These are phyloP conservation scores for Inga laurina DNA, from an alignment of 306 rosid species.

Conservation along the genomic window DNA sequence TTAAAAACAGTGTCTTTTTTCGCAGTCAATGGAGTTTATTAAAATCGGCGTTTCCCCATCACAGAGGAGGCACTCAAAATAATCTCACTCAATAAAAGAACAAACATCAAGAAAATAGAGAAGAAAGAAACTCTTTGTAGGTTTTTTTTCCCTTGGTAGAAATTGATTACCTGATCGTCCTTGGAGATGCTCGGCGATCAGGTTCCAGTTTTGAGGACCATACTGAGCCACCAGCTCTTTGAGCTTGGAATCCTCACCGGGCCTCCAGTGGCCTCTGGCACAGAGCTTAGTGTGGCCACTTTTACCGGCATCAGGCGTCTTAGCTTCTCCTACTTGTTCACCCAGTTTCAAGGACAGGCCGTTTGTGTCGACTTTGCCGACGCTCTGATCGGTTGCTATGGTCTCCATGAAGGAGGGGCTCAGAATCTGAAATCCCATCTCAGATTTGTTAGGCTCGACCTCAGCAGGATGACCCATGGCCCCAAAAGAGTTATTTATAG, in stretches of 20 bases:
- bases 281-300: slow-evolving; percentile 56
- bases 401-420: slow-evolving; percentile 21
- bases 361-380: not conserved
- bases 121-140: not conserved
- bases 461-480: slow-evolving; percentile 10
- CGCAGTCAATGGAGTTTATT: not conserved
- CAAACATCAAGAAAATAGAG: not conserved
- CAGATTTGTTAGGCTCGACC: slow-evolving; percentile 5
- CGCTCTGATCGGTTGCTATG: not conserved
- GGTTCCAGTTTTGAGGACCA: slow-evolving; percentile 98
- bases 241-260: slow-evolving; percentile 84
- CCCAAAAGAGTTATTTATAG: slow-evolving; percentile 17
- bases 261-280: slow-evolving; percentile 97
- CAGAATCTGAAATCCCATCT: slow-evolving; percentile 48
- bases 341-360: slow-evolving; percentile 40
- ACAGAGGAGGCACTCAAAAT: not conserved
- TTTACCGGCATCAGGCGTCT: slow-evolving; percentile 30
- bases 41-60: not conserved
- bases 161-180: slow-evolving; percentile 88
- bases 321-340: slow-evolving; percentile 19
- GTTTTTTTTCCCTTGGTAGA: not conserved
- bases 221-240: slow-evolving; percentile 78
- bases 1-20: not conserved
- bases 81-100: not conserved
- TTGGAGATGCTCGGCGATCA: slow-evolving; percentile 72